These are phyloP conservation scores for Penicillium concentricum DNA, from an alignment of 2,329 filamentous ascomycete species.

Conservation along the genomic window DNA sequence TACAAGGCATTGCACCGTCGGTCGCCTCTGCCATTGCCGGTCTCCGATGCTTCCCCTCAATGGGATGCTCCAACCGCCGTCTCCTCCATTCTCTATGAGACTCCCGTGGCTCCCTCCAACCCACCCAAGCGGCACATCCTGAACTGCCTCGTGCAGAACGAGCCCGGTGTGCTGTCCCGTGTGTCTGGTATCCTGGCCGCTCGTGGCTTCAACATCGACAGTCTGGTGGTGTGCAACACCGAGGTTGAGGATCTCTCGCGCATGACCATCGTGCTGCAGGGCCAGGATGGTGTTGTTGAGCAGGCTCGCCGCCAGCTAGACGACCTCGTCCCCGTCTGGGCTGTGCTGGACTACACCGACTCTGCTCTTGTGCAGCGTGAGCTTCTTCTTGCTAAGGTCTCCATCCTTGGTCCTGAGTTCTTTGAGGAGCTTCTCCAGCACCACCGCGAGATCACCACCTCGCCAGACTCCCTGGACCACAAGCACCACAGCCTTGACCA, in stretches of 20 bases:
- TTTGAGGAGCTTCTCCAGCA: constrained; percentile 96
- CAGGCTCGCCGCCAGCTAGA: constrained; percentile 94
- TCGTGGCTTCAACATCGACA: constrained; percentile 98
- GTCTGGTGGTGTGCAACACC: constrained; percentile 93
- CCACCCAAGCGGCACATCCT: constrained; percentile 93
- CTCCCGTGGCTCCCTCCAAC: constrained; percentile 75
- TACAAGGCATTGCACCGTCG: constrained; percentile 97
- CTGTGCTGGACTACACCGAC: constrained; percentile 91
- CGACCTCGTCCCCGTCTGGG: constrained; percentile 97
- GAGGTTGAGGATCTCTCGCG: constrained; percentile 95
- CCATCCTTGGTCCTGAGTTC: constrained; percentile 94
- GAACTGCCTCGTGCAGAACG: constrained; percentile 98
- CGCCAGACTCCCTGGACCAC: constrained; percentile 38
- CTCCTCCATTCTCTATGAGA: constrained; percentile 98
- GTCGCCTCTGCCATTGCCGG: constrained; percentile 78
- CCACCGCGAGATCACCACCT: constrained; percentile 81
- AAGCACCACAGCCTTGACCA: constrained; percentile 15
- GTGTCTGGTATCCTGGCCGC: constrained; percentile 95
- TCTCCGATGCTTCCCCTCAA: constrained; percentile 71
- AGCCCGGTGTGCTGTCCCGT: constrained; percentile 93
- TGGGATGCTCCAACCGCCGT: constrained; percentile 90
- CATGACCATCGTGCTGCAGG: constrained; percentile 97
- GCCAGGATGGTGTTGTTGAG: constrained; percentile 95
- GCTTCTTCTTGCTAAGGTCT: constrained; percentile 91
- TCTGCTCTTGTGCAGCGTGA: constrained; percentile 94